A percentile compares a stretch with the other conserved stretches of the same genome.
Evolutionary conservation across 352 stramenopile species (phyloP).

Genomic region (Thraustochytrium striatum): DNA sequence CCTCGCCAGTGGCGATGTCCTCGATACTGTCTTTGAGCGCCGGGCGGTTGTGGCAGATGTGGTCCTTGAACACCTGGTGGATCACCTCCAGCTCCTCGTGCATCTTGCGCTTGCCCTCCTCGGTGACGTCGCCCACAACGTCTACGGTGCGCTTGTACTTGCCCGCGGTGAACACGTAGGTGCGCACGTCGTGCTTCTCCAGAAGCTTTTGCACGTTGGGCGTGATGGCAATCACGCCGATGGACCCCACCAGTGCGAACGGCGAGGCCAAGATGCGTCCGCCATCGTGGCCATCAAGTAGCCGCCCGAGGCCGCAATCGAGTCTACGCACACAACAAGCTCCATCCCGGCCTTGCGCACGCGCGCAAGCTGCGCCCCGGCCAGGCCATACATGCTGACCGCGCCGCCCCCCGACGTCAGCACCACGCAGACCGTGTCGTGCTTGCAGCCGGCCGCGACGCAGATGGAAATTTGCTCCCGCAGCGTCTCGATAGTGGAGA

Average conservation of each 20-base stretch:
- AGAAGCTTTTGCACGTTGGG: conserved; percentile 72
- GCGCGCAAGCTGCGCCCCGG: conserved; percentile 63
- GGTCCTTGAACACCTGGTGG: conserved; percentile 66
- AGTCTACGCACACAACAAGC: conserved; percentile 70
- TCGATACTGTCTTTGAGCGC: conserved; percentile 63
- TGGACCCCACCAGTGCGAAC: conserved; percentile 69
- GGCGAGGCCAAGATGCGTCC: conserved; percentile 67
- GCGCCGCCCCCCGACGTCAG: conserved; percentile 68
- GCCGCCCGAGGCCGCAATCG: conserved; percentile 69
- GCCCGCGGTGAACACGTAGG: conserved; percentile 63
- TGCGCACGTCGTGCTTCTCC: conserved; percentile 66
- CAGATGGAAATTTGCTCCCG: conserved; percentile 42
- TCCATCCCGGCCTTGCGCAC: conserved; percentile 63
- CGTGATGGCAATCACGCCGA: conserved; percentile 70
- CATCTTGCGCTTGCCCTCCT: conserved; percentile 65
- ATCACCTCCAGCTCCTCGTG: conserved; percentile 63
- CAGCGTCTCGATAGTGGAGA: conserved; percentile 39
- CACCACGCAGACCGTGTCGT: conserved; percentile 55
- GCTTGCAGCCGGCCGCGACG: not conserved
- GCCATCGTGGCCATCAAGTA: conserved; percentile 76
- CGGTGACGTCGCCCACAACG: conserved; percentile 68
- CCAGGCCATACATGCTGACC: conserved; percentile 70
- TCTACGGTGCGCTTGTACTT: conserved; percentile 73
- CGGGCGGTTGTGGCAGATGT: conserved; percentile 65
- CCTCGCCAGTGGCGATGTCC: conserved; percentile 69